Evolutionary conservation across 2,329 filamentous ascomycete genomes (phyloP).

Genomic region (Cladosporium sp.): DNA sequence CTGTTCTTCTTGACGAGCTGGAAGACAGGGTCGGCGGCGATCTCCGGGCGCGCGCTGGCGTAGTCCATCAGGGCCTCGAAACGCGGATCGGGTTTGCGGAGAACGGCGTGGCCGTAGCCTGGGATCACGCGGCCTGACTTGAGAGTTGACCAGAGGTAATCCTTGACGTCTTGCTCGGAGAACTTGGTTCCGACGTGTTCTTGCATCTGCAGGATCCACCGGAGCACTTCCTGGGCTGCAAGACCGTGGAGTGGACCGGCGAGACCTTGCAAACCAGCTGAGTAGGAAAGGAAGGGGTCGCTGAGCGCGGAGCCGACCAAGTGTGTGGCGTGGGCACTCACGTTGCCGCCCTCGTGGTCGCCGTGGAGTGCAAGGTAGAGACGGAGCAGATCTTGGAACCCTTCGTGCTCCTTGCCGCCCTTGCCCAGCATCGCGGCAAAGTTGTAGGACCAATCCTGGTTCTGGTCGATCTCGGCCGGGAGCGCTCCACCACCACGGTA

Average conservation of each 20-base stretch:
- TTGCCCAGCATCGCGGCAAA: conserved; percentile 95
- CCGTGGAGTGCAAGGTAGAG: conserved; percentile 95
- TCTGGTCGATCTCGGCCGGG: conserved; percentile 69
- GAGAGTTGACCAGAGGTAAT: conserved; percentile 89
- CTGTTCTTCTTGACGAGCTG: conserved; percentile 90
- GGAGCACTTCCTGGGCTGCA: conserved; percentile 92
- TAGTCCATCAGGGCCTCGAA: conserved; percentile 98
- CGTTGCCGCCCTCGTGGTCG: conserved; percentile 97
- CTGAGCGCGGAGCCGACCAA: conserved; percentile 90
- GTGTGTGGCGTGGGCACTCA: conserved; percentile 92
- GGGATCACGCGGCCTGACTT: conserved; percentile 92
- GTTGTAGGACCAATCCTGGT: conserved; percentile 98
- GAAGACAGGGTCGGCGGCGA: conserved; percentile 84
- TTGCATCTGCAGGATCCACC: conserved; percentile 97
- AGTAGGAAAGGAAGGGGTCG: conserved; percentile 94
- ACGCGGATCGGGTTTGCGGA: conserved; percentile 93
- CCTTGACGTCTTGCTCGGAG: conserved; percentile 74
- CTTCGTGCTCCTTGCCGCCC: conserved; percentile 78
- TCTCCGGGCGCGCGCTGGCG: conserved; percentile 76
- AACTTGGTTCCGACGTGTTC: conserved; percentile 74
- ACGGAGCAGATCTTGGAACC: conserved; percentile 91
- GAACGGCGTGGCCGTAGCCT: conserved; percentile 91
- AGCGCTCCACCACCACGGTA: conserved; percentile 71
- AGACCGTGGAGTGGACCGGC: conserved; percentile 91
- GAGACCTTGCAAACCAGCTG: conserved; percentile 88